Base-by-base conservation (phyloP, 495 filamentous ascomycete genomes). In the Letharia columbiana region DNA sequence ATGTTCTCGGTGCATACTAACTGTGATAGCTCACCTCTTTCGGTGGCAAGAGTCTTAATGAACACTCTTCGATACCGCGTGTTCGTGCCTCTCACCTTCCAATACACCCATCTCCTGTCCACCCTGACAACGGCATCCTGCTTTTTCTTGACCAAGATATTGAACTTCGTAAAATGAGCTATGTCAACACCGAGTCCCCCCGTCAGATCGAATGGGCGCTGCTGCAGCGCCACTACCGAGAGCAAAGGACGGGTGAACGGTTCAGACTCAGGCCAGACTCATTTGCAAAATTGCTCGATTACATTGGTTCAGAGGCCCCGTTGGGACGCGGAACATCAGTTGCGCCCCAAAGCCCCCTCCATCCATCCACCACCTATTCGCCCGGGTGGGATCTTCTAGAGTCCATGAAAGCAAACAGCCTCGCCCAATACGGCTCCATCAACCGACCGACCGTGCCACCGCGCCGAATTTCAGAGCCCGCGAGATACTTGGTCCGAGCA, bases 1-100 rank as follows among this genome's bases (percentile, higher is more conserved):
- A 0, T 28, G 10, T 28, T 9, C 11, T 17, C 23, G 2, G 31
- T 13, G 7, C 15, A 8, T 23, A 63, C 62, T 47, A 28, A 37
- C 18, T 7, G n/a, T 39, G 18, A 44, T 23, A 63, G 62, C 62
- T 63, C 45, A 40, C 62, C 15, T 63, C 62, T 41, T 7, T 63
- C 31, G 35, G 37, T 9, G 44, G 33, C 17, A 63, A 15, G 23
- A 23, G 2, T 23, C 39, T 63, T 10, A 20, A 56, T 18, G 47
- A 40, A 11, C 9, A 28, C 8, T 49, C 42, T 11, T 10, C 31
- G 3, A 23, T 7, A 10, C 23, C 10, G 15, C 12, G 20, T 54
- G 1, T 56, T 31, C 62, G 62, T 56, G 47, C 61, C 13, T 35
- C 8, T 4, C 47, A 63, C 47, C 47, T 63, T 23, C 61, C 61